Conservation (phyloP, 805 yeast genomes). For the Sugiyamaella floridensis region DNA sequence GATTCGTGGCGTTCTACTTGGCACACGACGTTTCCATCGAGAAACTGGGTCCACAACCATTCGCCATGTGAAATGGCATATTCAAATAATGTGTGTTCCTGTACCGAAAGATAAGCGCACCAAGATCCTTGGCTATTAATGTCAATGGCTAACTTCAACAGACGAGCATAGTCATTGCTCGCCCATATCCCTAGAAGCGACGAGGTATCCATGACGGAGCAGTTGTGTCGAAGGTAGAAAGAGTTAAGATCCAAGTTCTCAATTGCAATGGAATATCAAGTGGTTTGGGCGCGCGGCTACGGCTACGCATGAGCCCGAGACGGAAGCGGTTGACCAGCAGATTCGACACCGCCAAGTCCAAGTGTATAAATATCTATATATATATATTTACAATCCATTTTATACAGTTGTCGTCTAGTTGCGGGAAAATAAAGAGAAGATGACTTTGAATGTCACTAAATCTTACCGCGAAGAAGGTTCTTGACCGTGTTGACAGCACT, state of each 20-base stretch:
- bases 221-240: neutral
- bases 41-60: slow-evolving; percentile 29
- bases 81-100: slow-evolving; percentile 33
- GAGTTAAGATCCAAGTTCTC: neutral
- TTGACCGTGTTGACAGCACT: slow-evolving; percentile 74
- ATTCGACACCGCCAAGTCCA: too few species aligned
- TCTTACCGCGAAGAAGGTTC: slow-evolving; percentile 63
- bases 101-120: slow-evolving; percentile 32
- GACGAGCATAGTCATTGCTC: slow-evolving; percentile 13
- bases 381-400: too few species aligned
- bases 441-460: too few species aligned
- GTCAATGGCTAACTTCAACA: slow-evolving; percentile 21
- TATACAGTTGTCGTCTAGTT: too few species aligned
- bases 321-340: neutral
- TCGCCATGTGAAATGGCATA: slow-evolving; percentile 27
- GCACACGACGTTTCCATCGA: slow-evolving; percentile 26
- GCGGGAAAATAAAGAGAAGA: neutral
- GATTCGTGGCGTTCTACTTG: slow-evolving; percentile 12
- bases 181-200: slow-evolving; percentile 16
- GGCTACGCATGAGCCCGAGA: neutral
- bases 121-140: slow-evolving; percentile 26
- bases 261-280: neutral
- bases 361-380: too few species aligned
- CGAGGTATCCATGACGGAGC: slow-evolving; percentile 2
- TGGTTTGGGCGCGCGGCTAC: neutral